Evolutionary conservation across 169 alveolate genomes (phyloP), one percentile per base, ranked within the genome.

Genomic region (Cryptosporidium parvum): DNA sequence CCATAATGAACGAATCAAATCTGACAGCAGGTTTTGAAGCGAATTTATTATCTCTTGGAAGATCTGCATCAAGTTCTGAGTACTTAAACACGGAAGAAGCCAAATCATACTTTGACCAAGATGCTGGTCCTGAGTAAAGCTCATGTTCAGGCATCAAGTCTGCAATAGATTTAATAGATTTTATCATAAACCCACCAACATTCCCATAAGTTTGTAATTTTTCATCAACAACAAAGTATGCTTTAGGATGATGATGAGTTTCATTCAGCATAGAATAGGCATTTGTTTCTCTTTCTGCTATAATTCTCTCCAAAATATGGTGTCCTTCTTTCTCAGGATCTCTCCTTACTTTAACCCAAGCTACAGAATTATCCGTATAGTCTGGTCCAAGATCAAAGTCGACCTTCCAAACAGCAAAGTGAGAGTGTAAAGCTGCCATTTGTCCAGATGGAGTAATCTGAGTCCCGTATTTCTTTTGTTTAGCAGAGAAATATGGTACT

Each of bases 341-440:
- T 59, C 75, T 86, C 58, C 45, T 67, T 52, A 92, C 93, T 37
- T 92, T 92, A n/a, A 61, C 45, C 91, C 91, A 91, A 35, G 70
- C 61, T 26, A 92, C 92, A 8, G 95, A 92, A 44, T 92, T 91
- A 59, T 84, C 72, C 16, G 84, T 48, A 21, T 75, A 73, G 73
- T 91, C 67, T 39, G 92, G 86, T n/a, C 92, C 92, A 48, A 92
- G 75, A 59, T 92, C 95, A 44, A 91, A 92, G 68, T 92, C 95
- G 51, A 92, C 75, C 53, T 91, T 91, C 95, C 95, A 92, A 31
- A 91, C 84, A 23, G 93, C 95, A 70, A 91, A 71, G 68, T 92
- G 95, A 3, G 93, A 85, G 45, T 92, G 95, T 44, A 92, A 70
- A 65, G 95, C 94, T 14, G 93, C 95, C 93, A 92, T 91, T 59